Conservation (phyloP, 768 basidiomycete genomes). For the Phanerochaete sordida region DNA sequence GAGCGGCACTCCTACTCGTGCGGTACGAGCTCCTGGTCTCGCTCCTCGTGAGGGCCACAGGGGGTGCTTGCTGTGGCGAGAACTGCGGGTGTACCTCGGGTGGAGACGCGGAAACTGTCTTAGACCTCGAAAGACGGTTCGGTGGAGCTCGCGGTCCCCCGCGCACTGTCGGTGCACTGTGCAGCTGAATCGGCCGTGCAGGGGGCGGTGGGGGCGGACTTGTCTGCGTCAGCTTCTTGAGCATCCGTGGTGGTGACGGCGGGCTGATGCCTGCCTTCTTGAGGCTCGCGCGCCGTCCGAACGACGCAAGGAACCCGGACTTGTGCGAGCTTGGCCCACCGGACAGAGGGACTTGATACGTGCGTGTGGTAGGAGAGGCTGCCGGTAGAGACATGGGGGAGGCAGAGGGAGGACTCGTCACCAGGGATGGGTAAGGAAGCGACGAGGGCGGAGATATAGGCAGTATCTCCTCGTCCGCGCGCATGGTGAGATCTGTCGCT, state of each 20-base stretch:
- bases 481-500: constrained; percentile 69
- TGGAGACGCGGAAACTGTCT: constrained; percentile 52
- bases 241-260: constrained; percentile 30
- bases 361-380: constrained; percentile 30
- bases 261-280: constrained; percentile 32
- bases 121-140: constrained; percentile 56
- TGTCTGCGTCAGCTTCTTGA: constrained; percentile 35
- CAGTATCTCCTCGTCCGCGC: constrained; percentile 40
- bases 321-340: constrained; percentile 39
- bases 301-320: constrained; percentile 64
- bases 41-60: constrained; percentile 14
- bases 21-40: constrained; percentile 22
- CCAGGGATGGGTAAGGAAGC: constrained; percentile 76
- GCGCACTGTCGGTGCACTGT: constrained; percentile 51
- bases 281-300: constrained; percentile 67
- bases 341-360: constrained; percentile 19
- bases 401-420: constrained; percentile 31
- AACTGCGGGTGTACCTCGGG: constrained; percentile 30
- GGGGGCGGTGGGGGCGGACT: constrained; percentile 26
- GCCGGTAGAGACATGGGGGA: constrained; percentile 37
- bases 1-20: constrained; percentile 22
- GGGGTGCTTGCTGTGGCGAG: constrained; percentile 12
- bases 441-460: constrained; percentile 50
- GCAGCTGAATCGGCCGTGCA: constrained; percentile 30
- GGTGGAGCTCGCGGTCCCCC: constrained; percentile 75